A percentile compares a stretch with the other conserved stretches of the same genome.
Conservation (phyloP, 371 early-diverging fungal species). For the Apophysomyces trapeziformis region DNA sequence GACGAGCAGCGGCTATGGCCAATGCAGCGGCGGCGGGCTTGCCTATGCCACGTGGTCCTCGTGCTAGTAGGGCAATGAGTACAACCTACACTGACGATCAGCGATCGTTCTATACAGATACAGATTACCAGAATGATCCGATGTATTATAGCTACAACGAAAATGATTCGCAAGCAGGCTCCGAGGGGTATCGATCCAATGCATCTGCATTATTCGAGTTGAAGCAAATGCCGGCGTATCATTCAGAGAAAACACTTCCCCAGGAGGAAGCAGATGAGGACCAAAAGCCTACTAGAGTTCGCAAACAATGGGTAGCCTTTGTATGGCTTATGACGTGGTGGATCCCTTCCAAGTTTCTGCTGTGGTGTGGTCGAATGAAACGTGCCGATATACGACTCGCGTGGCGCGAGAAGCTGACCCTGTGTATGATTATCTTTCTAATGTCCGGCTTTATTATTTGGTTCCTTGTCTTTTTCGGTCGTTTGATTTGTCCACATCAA, state of each 20-base stretch:
- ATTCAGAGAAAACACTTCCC: slow-evolving; percentile 34
- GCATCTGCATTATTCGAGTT: slow-evolving; percentile 17
- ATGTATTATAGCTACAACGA: slow-evolving; percentile 20
- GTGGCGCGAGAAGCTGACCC: slow-evolving; percentile 91
- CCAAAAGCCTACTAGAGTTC: slow-evolving; percentile 34
- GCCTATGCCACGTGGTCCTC: slow-evolving; percentile 23
- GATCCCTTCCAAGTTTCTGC: slow-evolving; percentile 67
- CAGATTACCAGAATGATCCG: slow-evolving; percentile 34
- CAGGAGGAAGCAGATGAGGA: slow-evolving; percentile 9
- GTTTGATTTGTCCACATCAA: slow-evolving; percentile 79
- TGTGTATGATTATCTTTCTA: slow-evolving; percentile 79
- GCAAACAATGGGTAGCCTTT: slow-evolving; percentile 74
- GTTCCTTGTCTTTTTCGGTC: slow-evolving; percentile 81
- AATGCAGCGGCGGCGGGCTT: slow-evolving; percentile 23
- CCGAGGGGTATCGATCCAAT: slow-evolving; percentile 13
- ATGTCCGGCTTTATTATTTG: slow-evolving; percentile 75
- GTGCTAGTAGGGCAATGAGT: background rate
- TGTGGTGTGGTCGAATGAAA: slow-evolving; percentile 66
- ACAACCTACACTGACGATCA: slow-evolving; percentile 61
- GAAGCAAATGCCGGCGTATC: slow-evolving; percentile 15
- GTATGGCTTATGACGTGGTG: slow-evolving; percentile 87
- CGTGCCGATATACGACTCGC: slow-evolving; percentile 79
- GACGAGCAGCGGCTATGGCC: slow-evolving; percentile 15
- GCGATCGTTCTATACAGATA: slow-evolving; percentile 66
- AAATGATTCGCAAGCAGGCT: slow-evolving; percentile 33